Percentiles rank a stretch among this genome's conserved stretches.
phyloP scores from a whole-genome alignment of 345 rosid genomes.

The Hibiscus tridactylites region DNA sequence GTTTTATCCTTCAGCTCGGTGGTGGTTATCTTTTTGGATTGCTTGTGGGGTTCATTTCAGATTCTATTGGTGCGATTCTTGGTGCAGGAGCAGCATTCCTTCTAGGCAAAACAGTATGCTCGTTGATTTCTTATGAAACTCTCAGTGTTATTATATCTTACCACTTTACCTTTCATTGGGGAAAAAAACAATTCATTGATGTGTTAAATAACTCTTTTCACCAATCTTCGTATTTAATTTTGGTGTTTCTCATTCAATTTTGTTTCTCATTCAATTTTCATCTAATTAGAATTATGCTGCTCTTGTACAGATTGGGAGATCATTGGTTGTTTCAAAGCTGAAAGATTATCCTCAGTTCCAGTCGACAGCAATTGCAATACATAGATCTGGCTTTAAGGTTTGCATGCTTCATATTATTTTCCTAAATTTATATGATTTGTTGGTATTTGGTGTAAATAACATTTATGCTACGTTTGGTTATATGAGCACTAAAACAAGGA shows the following conservation, averaged over 20 bases:
- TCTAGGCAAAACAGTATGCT: slow-evolving; percentile 74
- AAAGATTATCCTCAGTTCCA: slow-evolving; percentile 94
- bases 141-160: neutral
- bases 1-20: slow-evolving; percentile 65
- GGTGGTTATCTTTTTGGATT: slow-evolving; percentile 98
- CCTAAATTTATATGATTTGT: neutral
- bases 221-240: neutral
- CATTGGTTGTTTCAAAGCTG: slow-evolving; percentile 75
- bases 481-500: too few relatives aligned
- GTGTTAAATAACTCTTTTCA: neutral
- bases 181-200: neutral
- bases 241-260: neutral
- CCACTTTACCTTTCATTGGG: neutral
- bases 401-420: slow-evolving; percentile 12
- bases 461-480: neutral
- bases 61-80: slow-evolving; percentile 84
- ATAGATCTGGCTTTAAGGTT: slow-evolving; percentile 93
- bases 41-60: slow-evolving; percentile 87
- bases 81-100: slow-evolving; percentile 96
- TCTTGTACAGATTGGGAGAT: slow-evolving; percentile 59
- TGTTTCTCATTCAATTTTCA: neutral
- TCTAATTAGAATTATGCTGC: slow-evolving; percentile 5
- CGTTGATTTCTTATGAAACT: neutral
- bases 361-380: slow-evolving; percentile 74
- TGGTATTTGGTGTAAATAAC: neutral